Base-by-base conservation (phyloP, 345 rosid genomes). In the Euphorbia lathyris region DNA sequence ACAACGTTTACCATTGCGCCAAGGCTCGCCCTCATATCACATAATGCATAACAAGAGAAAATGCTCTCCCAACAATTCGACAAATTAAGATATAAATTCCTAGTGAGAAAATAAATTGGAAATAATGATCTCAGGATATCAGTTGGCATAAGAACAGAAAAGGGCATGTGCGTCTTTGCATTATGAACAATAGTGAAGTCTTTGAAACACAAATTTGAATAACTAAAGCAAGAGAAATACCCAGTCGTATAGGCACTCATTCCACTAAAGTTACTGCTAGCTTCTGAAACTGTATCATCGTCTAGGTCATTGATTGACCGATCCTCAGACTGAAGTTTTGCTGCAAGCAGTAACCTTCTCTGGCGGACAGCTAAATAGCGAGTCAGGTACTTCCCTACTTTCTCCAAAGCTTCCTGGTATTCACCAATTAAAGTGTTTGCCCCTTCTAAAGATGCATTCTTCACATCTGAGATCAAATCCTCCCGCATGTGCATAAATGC, bases 291-390 rank as follows among this genome's bases (percentile, higher is more conserved):
- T 52, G 89, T 84, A 75, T 95, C 99, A 68, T 90, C 91, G 45
- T 92, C 98, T 48, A 88, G 83, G 82, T 89, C 92, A 57, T 77
- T 81, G 58, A 87, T 71, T 29, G 88, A 79, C 14, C 77, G 86
- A 53, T 88, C 97, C 78, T 90, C 96, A 4, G 90, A 74, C 80
- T 77, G 88, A 65, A 95, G 91, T 84, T 92, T 92, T 50, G 94
- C 99, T 63, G 90, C 96, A 68, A 95, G 97, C 57, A 90, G 85
- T 74, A 95, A 80, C 70, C 97, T 85, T 82, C 97, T 82, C 76
- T 95, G 99, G 68, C 99, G 82, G 76, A 95, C 97, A 85, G 97
- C 99, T 75, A 92, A 77, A 84, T 92, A 92, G 62, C 98, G 91
- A 78, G 97, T 79, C 90, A 90, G 71, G 81, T 95, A 95, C 81